Percentiles rank a stretch among this genome's conserved stretches.
Evolutionary conservation across 768 basidiomycete species (phyloP).

Genomic region (Calocybe cyanea): DNA sequence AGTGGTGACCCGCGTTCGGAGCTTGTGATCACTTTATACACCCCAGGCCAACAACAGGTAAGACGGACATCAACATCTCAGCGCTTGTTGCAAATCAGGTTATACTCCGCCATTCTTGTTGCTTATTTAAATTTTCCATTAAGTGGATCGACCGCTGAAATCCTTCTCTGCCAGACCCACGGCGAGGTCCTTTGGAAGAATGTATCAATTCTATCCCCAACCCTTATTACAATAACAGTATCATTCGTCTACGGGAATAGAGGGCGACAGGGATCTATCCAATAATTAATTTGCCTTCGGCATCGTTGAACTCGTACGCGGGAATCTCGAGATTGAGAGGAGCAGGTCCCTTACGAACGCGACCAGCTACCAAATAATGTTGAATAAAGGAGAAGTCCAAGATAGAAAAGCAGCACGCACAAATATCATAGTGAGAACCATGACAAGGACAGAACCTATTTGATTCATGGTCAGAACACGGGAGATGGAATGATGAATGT

Average conservation of each 20-base stretch:
- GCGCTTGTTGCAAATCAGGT: too few relatives aligned
- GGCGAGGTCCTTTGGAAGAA: too few relatives aligned
- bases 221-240: slow-evolving; percentile 8
- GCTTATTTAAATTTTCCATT: too few relatives aligned
- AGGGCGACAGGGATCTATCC: slow-evolving; percentile 48
- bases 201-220: slow-evolving; percentile 8
- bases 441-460: slow-evolving; percentile 95
- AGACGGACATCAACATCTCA: too few relatives aligned
- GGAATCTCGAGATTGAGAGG: slow-evolving; percentile 97
- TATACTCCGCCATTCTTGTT: too few relatives aligned
- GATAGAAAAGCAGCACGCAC: slow-evolving; percentile 38
- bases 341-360: slow-evolving; percentile 94
- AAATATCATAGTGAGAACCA: slow-evolving; percentile 98
- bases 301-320: slow-evolving; percentile 82
- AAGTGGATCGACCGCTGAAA: too few relatives aligned
- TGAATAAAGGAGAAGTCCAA: slow-evolving; percentile 7
- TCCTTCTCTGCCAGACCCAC: too few relatives aligned
- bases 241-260: slow-evolving; percentile 24
- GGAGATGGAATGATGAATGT: neutral
- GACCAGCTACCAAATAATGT: slow-evolving; percentile 60
- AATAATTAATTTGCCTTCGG: slow-evolving; percentile 80
- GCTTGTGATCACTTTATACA: slow-evolving; percentile 4
- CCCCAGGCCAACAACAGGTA: too few relatives aligned
- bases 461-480: neutral
- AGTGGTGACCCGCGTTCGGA: neutral